These are phyloP conservation scores for Cutaneotrichosporon daszewskae DNA, from an alignment of 1,284 basidiomycete genomes.

Conservation along the genomic window DNA sequence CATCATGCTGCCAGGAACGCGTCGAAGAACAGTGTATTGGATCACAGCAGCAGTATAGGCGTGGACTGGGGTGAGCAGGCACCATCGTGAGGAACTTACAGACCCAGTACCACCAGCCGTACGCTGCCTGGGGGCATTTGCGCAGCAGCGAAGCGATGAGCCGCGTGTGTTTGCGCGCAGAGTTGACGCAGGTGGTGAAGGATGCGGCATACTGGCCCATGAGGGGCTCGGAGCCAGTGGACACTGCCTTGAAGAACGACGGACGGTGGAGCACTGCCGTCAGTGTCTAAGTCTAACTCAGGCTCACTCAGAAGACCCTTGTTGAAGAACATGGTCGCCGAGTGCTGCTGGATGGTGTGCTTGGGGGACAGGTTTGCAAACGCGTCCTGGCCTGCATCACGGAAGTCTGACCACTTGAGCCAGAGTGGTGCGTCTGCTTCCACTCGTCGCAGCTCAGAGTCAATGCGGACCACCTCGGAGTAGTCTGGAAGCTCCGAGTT, in stretches of 20 bases:
- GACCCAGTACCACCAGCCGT: conserved; percentile 25
- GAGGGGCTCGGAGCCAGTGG: conserved; percentile 17
- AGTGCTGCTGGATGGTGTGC: conserved; percentile 22
- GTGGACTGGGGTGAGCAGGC: conserved; percentile 17
- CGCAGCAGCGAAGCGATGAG: conserved; percentile 16
- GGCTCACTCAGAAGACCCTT: conserved; percentile 19
- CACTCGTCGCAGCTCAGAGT: conserved; percentile 16
- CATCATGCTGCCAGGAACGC: conserved; percentile 22
- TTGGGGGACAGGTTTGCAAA: conserved; percentile 5
- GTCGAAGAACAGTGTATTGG: conserved; percentile 19
- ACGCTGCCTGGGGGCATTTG: conserved; percentile 12
- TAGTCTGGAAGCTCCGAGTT: conserved; percentile 20
- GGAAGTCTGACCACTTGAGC: conserved; percentile 19
- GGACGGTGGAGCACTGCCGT: conserved; percentile 19
- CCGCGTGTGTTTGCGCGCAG: conserved; percentile 20
- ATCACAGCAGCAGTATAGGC: conserved; percentile 25
- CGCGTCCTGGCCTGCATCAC: conserved; percentile 2
- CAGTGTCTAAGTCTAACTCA: neutral
- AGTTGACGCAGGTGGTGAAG: conserved; percentile 23
- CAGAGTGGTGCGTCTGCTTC: conserved; percentile 18
- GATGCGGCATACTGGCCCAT: conserved; percentile 18
- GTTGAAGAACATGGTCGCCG: conserved; percentile 22
- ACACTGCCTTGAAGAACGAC: conserved; percentile 21
- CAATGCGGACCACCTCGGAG: conserved; percentile 17
- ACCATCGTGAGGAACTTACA: conserved; percentile 5